phyloP scores from a whole-genome alignment of 805 yeast genomes.

The Candida golubevii region DNA sequence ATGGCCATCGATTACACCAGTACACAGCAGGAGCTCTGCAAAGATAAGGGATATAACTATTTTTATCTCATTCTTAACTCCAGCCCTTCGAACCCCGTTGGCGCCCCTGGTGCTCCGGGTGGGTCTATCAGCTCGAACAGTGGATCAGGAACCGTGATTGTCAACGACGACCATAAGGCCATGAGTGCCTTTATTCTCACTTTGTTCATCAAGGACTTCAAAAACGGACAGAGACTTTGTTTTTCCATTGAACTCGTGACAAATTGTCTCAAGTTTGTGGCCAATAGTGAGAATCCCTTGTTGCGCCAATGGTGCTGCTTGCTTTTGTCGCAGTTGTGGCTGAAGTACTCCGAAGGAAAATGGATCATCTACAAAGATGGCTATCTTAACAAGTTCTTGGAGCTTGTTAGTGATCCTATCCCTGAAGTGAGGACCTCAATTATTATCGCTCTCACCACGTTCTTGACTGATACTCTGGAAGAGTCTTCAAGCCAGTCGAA shows the following conservation, averaged over 20 bases:
- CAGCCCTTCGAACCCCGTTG: slow-evolving; percentile 26
- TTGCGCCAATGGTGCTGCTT: slow-evolving; percentile 91
- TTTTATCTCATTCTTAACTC: slow-evolving; percentile 73
- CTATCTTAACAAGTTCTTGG: slow-evolving; percentile 50
- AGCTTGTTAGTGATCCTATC: slow-evolving; percentile 76
- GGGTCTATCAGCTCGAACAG: slow-evolving; percentile 18
- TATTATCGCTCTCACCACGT: slow-evolving; percentile 66
- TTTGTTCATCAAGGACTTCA: slow-evolving; percentile 75
- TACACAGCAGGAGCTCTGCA: slow-evolving; percentile 87
- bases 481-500: slow-evolving; percentile 13
- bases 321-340: slow-evolving; percentile 72
- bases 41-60: slow-evolving; percentile 86
- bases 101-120: slow-evolving; percentile 31
- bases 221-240: slow-evolving; percentile 75
- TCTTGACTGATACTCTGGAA: slow-evolving; percentile 47
- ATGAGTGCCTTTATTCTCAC: slow-evolving; percentile 91
- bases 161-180: slow-evolving; percentile 83
- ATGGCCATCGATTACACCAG: slow-evolving; percentile 91
- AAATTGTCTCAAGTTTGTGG: slow-evolving; percentile 62
- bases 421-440: slow-evolving; percentile 93
- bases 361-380: slow-evolving; percentile 65
- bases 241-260: slow-evolving; percentile 67
- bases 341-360: slow-evolving; percentile 68
- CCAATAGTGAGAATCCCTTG: slow-evolving; percentile 74
- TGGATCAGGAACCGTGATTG: slow-evolving; percentile 29